Evolutionary conservation across 495 filamentous ascomycete species (phyloP), one percentile per base, ranked within the genome.

Genomic region (Aspergillus asperescens): DNA sequence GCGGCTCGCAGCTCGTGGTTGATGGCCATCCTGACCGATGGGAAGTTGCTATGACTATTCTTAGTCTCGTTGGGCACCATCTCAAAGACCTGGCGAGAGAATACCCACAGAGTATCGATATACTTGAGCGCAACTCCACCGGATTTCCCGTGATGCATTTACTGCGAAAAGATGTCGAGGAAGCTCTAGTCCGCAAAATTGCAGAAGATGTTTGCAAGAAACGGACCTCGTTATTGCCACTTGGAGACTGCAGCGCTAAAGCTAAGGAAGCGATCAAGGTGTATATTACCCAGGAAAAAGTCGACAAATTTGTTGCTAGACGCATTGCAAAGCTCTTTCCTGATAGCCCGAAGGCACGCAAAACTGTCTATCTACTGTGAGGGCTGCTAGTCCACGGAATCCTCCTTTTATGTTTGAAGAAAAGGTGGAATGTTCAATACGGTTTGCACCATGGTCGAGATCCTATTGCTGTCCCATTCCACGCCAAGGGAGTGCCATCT

Each of bases 381-480:
- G 84, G 85, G 0, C 65, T 89, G 0, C 56, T 90, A 3, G 81
- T 79, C 0, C 66, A 68, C 18, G 75, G 79, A 0, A 73, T 88
- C 0, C 61, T 89, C 0, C 27, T 57, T 0, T 81, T 86, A 40
- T 73, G 66, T 0, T 64, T 89, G 0, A 73, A 81, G 16, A 88
- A 87, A 59, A 69, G 87, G 4, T 89, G 81, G 80, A 69, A 77
- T n/a, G 86, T 90, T 7, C 76, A 87, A 37, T 89, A 84, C 55
- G 85, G 85, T 0, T 70, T 85, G 0, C 72, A 81, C 57, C 65
- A 57, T 0, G 66, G 68, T 0, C 51, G 62, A 13, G 79, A 77
- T 0, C 69, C 70, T 49, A 72, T 88, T 1, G 86, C 86, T 5
- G 84, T 90, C 0, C 87, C 86, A 0, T 90, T 77, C 45, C 71